Conservation (phyloP, 169 alveolate genomes). For the Sarcocystis neurona region DNA sequence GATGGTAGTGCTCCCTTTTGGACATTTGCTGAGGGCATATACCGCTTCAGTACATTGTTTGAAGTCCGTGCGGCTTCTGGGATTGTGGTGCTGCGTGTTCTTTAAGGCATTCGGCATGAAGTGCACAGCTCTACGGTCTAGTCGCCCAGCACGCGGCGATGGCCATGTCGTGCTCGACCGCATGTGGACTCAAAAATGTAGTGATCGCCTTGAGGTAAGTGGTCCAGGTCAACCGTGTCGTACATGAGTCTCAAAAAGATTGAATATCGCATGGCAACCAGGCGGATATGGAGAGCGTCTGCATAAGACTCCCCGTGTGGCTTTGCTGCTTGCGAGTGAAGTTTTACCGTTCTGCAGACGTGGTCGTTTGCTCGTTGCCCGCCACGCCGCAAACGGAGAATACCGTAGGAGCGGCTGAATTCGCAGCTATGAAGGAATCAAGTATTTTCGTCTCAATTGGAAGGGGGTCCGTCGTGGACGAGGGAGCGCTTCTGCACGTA, state of each 20-base stretch:
- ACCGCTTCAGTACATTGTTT: too few species aligned
- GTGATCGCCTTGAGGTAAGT: background rate
- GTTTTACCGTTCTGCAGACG: constrained; percentile 69
- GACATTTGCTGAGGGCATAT: too few species aligned
- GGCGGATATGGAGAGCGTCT: too few species aligned
- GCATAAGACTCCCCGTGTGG: background rate
- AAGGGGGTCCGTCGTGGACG: constrained; percentile 69
- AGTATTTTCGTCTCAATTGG: constrained; percentile 72
- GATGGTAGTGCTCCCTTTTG: too few species aligned
- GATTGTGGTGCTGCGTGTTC: background rate
- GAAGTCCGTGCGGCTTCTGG: too few species aligned
- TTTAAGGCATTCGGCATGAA: background rate
- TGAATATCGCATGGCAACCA: too few species aligned
- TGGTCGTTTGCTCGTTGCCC: constrained; percentile 69
- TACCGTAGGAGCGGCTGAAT: constrained; percentile 51
- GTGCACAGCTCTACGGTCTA: background rate
- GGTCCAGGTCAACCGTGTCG: background rate
- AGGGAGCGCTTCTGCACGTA: constrained; percentile 49
- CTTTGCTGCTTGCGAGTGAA: background rate
- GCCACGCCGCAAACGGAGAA: constrained; percentile 66
- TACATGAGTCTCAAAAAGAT: background rate
- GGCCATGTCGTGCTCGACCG: background rate
- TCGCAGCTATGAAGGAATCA: constrained; percentile 66
- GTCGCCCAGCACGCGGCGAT: background rate
- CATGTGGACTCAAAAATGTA: background rate